Conservation (phyloP, 345 rosid species). For the Cardamine resedifolia region DNA sequence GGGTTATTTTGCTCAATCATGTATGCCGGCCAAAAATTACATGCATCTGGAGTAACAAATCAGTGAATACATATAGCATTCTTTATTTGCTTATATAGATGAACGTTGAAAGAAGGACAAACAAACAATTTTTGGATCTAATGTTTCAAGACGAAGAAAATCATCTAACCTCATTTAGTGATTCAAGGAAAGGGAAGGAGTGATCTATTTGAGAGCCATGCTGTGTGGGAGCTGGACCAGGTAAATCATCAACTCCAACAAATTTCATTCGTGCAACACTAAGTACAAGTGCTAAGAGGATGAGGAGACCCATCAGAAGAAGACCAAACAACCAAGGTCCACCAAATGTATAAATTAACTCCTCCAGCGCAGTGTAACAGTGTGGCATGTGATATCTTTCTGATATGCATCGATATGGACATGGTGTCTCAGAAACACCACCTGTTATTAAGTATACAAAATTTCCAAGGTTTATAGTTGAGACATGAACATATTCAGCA, state of each 20-base stretch:
- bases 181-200: conserved; percentile 97
- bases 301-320: conserved; percentile 79
- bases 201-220: conserved; percentile 92
- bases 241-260: conserved; percentile 92
- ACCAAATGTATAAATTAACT: conserved; percentile 95
- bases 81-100: not conserved
- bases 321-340: conserved; percentile 98
- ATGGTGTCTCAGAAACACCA: conserved; percentile 85
- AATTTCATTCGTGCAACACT: conserved; percentile 99
- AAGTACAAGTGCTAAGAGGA: conserved; percentile 91
- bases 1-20: conserved; percentile 22
- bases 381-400: conserved; percentile 97
- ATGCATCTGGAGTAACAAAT: conserved; percentile 23
- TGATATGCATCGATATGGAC: conserved; percentile 86
- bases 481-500: conserved; percentile 7
- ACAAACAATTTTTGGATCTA: conserved; percentile 16
- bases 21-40: conserved; percentile 1
- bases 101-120: not conserved
- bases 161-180: conserved; percentile 83
- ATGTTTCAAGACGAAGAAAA: conserved; percentile 16
- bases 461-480: conserved; percentile 17
- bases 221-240: conserved; percentile 89
- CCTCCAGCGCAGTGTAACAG: conserved; percentile 96
- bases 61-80: not conserved
- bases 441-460: conserved; percentile 50